These are phyloP conservation scores for Auricularia auricula-judae DNA, from an alignment of 768 basidiomycete genomes.

Conservation along the genomic window DNA sequence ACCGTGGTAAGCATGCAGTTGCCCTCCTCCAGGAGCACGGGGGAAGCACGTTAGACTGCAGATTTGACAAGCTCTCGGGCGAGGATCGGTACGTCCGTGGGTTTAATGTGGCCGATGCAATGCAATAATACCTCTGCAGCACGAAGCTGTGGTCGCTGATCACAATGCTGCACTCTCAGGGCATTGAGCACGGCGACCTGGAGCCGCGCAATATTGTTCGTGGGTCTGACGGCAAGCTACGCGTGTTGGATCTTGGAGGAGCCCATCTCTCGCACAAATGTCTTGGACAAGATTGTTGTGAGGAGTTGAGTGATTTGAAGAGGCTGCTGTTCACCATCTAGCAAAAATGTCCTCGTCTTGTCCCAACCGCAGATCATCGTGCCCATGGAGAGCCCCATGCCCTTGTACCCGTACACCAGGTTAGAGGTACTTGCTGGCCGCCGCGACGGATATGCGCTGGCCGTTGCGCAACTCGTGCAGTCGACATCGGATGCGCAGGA, in stretches of 20 bases:
- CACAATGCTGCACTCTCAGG: background rate
- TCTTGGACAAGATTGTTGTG: no score
- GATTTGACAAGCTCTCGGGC: background rate
- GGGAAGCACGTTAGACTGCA: background rate
- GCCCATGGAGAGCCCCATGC: constrained; percentile 97
- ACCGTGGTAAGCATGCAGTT: background rate
- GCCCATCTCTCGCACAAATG: no score
- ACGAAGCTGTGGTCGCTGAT: background rate
- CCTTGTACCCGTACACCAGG: constrained; percentile 95
- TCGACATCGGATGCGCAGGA: constrained; percentile 95
- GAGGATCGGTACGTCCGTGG: background rate
- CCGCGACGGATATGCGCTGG: constrained; percentile 96
- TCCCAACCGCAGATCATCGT: constrained; percentile 99
- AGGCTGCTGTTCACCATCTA: no score
- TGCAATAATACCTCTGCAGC: background rate
- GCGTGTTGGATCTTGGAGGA: no score
- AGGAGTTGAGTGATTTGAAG: no score
- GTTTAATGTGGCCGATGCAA: background rate
- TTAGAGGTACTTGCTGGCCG: constrained; percentile 97
- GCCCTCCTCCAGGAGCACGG: background rate
- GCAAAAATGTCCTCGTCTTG: constrained; percentile 44
- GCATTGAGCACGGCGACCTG: background rate
- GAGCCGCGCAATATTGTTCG: background rate
- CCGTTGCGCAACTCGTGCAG: constrained; percentile 92
- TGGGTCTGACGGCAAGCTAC: no score